A percentile compares a stretch with the other conserved stretches of the same genome.
Conservation (phyloP, 495 filamentous ascomycete genomes). For the Tetracladium marchalianum region DNA sequence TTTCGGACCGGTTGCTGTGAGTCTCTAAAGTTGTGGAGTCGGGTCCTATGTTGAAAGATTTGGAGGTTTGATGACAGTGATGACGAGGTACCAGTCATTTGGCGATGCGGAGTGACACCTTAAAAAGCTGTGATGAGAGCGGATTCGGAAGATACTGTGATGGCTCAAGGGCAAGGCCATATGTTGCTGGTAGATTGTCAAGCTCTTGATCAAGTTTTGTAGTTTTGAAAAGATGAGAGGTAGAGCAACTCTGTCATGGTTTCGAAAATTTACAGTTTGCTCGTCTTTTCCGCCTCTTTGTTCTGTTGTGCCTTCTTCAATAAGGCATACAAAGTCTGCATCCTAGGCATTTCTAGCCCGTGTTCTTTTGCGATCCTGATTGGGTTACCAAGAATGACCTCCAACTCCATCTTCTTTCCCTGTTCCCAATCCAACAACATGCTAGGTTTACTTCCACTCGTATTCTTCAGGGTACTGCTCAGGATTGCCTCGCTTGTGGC, state of each 20-base stretch:
- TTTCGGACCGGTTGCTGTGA: conserved; percentile 14
- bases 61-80: conserved; percentile 20
- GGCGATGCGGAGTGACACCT: conserved; percentile 51
- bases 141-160: conserved; percentile 35
- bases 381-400: conserved; percentile 46
- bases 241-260: too few relatives aligned
- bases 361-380: conserved; percentile 37
- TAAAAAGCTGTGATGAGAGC: conserved; percentile 44
- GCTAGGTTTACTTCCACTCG: conserved; percentile 42
- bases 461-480: conserved; percentile 42
- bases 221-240: background rate
- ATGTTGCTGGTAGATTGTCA: conserved; percentile 43
- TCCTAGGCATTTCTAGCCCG: conserved; percentile 33
- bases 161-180: conserved; percentile 45
- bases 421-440: conserved; percentile 44
- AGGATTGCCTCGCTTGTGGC: conserved; percentile 45
- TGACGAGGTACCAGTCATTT: conserved; percentile 43
- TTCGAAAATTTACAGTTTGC: conserved; percentile 24
- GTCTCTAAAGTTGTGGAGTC: conserved; percentile 20
- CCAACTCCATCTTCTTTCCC: conserved; percentile 42
- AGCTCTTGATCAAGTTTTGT: conserved; percentile 20
- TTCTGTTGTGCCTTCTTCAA: conserved; percentile 30
- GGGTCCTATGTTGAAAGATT: conserved; percentile 19
- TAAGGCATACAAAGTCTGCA: conserved; percentile 39
- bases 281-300: conserved; percentile 33